A percentile compares a stretch with the other conserved stretches of the same genome.
phyloP scores from a whole-genome alignment of 805 yeast genomes.

The Starmerella geochares region DNA sequence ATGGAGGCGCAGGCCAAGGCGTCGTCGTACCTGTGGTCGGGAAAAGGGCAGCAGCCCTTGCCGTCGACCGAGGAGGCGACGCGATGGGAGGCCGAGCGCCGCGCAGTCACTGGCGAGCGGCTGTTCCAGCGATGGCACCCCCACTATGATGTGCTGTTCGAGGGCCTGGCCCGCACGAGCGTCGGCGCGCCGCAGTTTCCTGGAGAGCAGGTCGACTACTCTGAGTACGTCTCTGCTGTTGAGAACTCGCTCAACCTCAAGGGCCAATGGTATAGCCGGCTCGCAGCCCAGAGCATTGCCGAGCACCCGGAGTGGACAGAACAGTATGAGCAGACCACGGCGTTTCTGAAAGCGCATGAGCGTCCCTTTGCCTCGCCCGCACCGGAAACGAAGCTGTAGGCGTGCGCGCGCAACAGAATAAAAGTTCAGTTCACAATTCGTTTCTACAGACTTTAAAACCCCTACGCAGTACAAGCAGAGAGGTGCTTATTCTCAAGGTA shows the following conservation, averaged over 20 bases:
- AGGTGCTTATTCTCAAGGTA: no score
- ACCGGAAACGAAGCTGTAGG: neutral
- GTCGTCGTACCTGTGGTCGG: slow-evolving; percentile 16
- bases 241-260: slow-evolving; percentile 1
- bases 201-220: neutral
- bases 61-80: slow-evolving; percentile 10
- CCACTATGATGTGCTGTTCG: slow-evolving; percentile 14
- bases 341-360: slow-evolving; percentile 4
- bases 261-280: neutral
- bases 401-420: neutral
- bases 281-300: neutral
- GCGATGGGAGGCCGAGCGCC: slow-evolving; percentile 15
- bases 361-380: neutral
- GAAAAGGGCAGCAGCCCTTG: slow-evolving; percentile 2
- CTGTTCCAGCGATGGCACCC: slow-evolving; percentile 21
- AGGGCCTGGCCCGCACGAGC: slow-evolving; percentile 11
- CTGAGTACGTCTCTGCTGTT: neutral
- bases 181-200: slow-evolving; percentile 2
- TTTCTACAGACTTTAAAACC: no score
- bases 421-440: no score
- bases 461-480: no score
- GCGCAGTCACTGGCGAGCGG: neutral
- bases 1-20: slow-evolving; percentile 19
- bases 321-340: neutral
- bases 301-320: slow-evolving; percentile 4